Evolutionary conservation across 176 grass and related monocot species (phyloP), one percentile per base, ranked within the genome.

Genomic region (Bothriochloa decipiens): DNA sequence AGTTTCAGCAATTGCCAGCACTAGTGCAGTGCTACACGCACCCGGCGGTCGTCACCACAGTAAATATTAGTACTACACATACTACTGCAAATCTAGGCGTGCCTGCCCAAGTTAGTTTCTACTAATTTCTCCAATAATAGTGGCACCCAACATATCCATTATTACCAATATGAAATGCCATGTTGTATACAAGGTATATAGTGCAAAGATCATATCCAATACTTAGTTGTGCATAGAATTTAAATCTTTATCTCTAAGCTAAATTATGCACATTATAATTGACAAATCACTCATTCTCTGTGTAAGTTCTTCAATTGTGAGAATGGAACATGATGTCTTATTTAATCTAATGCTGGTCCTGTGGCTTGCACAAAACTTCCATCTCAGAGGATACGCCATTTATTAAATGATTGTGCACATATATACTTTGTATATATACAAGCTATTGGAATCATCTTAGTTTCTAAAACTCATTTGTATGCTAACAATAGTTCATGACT

Each of bases 1-100:
- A 80, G 73, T 63, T 91, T 79, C 79, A 90, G 86, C 43, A 74
- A 84, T 83, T 81, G 50, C 53, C 8, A 45, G 7, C 36, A 45
- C 35, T 65, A 49, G 26, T 8, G 15, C 52, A 50, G 12, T 32
- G 84, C 88, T 90, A 79, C 67, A 43, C 11, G 27, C 58, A 90
- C 58, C 86, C 88, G 73, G 73, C 83, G 40, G n/a, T 15, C 23
- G 13, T 43, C n/a, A 46, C 40, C 41, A 25, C 22, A 25, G 9
- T 23, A 68, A 20, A 18, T 3, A 7, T 11, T 68, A 37, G 37
- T 11, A 18, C 67, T 41, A 12, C 9, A 41, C 68, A 39, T 25
- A 61, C 1, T 3, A 3, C 10, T 7, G 5, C n/a, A 32, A 61
- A 43, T 40, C 15, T 15, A 60, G 53, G 14, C 46, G 15, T 0